phyloP scores from a whole-genome alignment of 108 stramenopile species.

The Chaetoceros tenuissimus region DNA sequence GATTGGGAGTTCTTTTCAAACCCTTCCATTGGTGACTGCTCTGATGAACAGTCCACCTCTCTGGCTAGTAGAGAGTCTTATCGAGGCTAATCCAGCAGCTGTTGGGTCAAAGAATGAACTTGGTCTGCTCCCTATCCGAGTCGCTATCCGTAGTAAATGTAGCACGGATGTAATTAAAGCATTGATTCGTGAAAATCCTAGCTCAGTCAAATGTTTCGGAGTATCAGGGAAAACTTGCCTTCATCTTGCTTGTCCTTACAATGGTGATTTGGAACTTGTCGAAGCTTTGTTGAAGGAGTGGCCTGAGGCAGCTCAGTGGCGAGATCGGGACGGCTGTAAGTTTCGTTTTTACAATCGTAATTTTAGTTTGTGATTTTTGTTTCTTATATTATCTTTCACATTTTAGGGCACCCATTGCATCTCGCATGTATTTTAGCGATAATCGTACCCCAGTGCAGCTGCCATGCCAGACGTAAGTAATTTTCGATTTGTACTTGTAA shows the following conservation, averaged over 20 bases:
- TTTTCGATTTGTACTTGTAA: too few relatives aligned
- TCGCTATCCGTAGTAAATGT: slow-evolving; percentile 30
- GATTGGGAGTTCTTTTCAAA: slow-evolving; percentile 21
- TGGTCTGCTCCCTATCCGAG: slow-evolving; percentile 38
- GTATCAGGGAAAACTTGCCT: slow-evolving; percentile 35
- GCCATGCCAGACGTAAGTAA: background rate
- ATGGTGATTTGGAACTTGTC: background rate
- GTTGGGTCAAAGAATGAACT: slow-evolving; percentile 23
- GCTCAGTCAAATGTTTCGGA: slow-evolving; percentile 28
- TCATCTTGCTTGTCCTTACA: background rate
- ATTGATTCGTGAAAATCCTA: slow-evolving; percentile 22
- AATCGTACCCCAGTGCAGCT: slow-evolving; percentile 1
- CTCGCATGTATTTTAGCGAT: background rate
- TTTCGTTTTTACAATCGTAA: background rate
- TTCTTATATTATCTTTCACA: background rate
- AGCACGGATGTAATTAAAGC: slow-evolving; percentile 37
- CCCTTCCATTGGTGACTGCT: slow-evolving; percentile 23
- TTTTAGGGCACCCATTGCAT: background rate
- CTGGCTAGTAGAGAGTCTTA: slow-evolving; percentile 27
- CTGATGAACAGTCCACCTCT: slow-evolving; percentile 38
- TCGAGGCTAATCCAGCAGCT: slow-evolving; percentile 34
- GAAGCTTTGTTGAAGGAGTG: background rate
- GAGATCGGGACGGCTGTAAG: background rate
- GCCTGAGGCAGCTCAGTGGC: background rate
- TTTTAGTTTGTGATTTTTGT: background rate